Evolutionary conservation across 306 rosid species (phyloP), one percentile per base, ranked within the genome.

Genomic region (Dalbergia cultrata): DNA sequence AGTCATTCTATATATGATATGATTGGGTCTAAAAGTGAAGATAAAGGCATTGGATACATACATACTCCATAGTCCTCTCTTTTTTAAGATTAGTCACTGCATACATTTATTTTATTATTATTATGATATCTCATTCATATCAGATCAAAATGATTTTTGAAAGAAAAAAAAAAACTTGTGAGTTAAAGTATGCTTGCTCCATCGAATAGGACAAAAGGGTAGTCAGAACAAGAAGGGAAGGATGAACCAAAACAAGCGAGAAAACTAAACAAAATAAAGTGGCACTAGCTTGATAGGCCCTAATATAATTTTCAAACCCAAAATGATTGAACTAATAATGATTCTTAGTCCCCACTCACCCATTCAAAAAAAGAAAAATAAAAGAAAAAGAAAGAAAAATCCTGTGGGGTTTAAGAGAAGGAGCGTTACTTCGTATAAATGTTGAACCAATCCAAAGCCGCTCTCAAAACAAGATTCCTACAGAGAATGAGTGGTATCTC

Each of bases 291-390:
- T 7, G 47, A 54, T 70, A 75, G 79, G 70, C 73, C 34, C 34
- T 16, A 2, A 53, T 76, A 67, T 80, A 60, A 82, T 76, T 87
- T 87, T 91, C 93, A 86, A 87, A 76, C 52, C 54, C 58, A 78
- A 70, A 82, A 88, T 88, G 83, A 92, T 84, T 90, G 88, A 50
- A 71, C 79, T 72, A 85, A 87, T 83, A 78, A 64, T 80, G 41
- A 85, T 75, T 81, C 74, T 39, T 41, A 76, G 79, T 41, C 86
- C 78, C 88, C 90, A 88, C 93, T 75, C 76, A 43, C 21, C 76
- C 54, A 62, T 22, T 6, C 19, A 17, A 71, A 69, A 31, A 61
- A n/a, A 37, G 41, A 4, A 4, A 35, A 35, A 2, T 34, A 34
- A 34, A 35, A 35, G 3, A 4, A 35, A 37, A 37, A 37, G 41